A percentile compares a stretch with the other conserved stretches of the same genome.
Conservation (phyloP, 805 yeast genomes). For the Komagataella pastoris region DNA sequence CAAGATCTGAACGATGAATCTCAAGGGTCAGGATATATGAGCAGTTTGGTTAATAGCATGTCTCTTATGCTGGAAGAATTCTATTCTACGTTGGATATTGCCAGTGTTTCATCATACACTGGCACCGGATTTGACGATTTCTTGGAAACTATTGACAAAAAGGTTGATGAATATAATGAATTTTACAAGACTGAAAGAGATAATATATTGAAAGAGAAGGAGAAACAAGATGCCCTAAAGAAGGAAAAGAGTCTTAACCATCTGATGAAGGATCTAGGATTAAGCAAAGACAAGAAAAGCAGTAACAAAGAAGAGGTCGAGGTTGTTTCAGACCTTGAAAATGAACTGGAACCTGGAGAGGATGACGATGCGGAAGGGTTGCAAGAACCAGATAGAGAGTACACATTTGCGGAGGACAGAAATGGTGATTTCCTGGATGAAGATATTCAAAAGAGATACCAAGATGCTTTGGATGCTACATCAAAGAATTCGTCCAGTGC, state of each 20-base stretch:
- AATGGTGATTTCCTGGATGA: slow-evolving; percentile 42
- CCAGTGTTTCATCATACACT: slow-evolving; percentile 83
- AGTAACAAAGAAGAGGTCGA: slow-evolving; percentile 22
- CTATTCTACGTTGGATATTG: slow-evolving; percentile 84
- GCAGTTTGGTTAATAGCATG: slow-evolving; percentile 87
- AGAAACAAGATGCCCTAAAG: slow-evolving; percentile 52
- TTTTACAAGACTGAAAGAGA: slow-evolving; percentile 83
- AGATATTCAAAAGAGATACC: slow-evolving; percentile 55
- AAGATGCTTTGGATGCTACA: slow-evolving; percentile 52
- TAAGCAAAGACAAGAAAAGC: slow-evolving; percentile 22
- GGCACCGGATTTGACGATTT: slow-evolving; percentile 94
- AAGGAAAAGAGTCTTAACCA: slow-evolving; percentile 48
- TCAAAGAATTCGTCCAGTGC: slow-evolving; percentile 48
- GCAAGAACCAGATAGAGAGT: slow-evolving; percentile 42
- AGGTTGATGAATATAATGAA: slow-evolving; percentile 76
- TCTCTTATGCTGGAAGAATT: slow-evolving; percentile 93
- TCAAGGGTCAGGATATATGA: slow-evolving; percentile 79
- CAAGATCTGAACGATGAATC: slow-evolving; percentile 53
- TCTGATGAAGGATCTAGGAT: slow-evolving; percentile 82
- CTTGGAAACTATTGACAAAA: slow-evolving; percentile 68
- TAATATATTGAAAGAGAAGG: slow-evolving; percentile 60
- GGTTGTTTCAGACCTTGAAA: slow-evolving; percentile 37
- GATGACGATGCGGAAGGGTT: slow-evolving; percentile 34
- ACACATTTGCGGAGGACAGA: slow-evolving; percentile 56
- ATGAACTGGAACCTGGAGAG: slow-evolving; percentile 21